Evolutionary conservation across 1,139 yeast species (phyloP), one percentile per base, ranked within the genome.

Genomic region (Hansenula lynferdii): DNA sequence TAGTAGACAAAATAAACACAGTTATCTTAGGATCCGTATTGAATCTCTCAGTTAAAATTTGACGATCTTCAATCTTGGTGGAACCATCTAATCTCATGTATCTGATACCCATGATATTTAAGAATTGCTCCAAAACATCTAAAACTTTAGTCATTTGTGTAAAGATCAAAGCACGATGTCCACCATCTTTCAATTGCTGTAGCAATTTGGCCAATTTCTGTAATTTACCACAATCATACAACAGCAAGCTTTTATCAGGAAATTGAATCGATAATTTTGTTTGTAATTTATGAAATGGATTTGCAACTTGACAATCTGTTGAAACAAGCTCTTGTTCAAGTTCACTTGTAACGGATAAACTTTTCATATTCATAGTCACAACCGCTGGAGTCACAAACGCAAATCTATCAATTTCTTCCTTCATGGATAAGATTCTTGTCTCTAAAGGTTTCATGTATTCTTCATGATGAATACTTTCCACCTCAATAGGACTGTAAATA

Each of bases 131-230:
- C 43, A 94, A 64, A 36, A 94, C 80, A 64, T 94, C 98, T 59
- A 94, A 69, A 15, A 94, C 97, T 55, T 86, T 85, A 3, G 98
- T 92, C 99, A 94, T 94, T 60, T 94, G 99, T 0, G 99, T 94
- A 65, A 94, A 94, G 42, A 94, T 92, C 48, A 94, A 72, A 2
- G 95, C 97, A 42, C 98, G 70, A 56, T 94, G 98, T 0, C 97
- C 97, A 37, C 78, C 78, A 25, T 86, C 80, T 39, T 85, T 83
- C 47, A 94, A 68, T 22, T 85, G 83, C 43, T 85, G 87, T 41
- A 94, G 62, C 38, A 94, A 65, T 5, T 65, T 60, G 0, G 97
- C 94, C 38, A 94, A 65, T 51, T 80, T 83, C 55, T 94, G 99
- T 28, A 94, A 69, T 59, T 94, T 94, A 42, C 99, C 99, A 67